Evolutionary conservation across 208 protist genomes (phyloP), one percentile per base, ranked within the genome.

Genomic region (Crithidia acanthocephali): DNA sequence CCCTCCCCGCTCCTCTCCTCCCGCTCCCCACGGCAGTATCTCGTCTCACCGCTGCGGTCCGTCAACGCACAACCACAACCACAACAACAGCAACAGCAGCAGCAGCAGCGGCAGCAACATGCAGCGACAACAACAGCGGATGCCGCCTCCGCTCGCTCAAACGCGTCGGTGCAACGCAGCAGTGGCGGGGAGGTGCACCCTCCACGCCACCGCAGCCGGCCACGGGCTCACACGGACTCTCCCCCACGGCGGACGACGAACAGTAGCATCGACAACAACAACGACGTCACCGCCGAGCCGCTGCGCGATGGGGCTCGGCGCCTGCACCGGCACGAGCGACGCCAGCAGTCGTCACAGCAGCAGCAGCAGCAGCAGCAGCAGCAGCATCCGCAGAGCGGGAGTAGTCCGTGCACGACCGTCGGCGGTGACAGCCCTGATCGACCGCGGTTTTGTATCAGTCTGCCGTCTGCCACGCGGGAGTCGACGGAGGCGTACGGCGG

Each of bases 1-100:
- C 58, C 58, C 1, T 63, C 58, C 6, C 58, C 58, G 32, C 58
- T 63, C 25, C 58, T 63, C 23, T 63, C 58, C 37, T 48, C 58
- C 25, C 58, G 58, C 23, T 63, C 58, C 11, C 58, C 58, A 10
- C 58, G 58, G n/a, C 58, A 63, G 25, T 35, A 32, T 23, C 13
- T 15, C 25, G 58, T 48, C n/a, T 63, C 40, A 3, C 58, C 58
- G 25, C 40, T 63, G 35, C 58, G 58, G 1, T 23, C 40, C 3
- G 40, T 30, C 40, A 40, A 6, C 4, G 25, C 13, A n/a, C n/a
- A n/a, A n/a, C n/a, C n/a, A n/a, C n/a, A n/a, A n/a, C n/a, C n/a
- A 5, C 35, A 40, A 25, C 16, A 27, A 6, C 16, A 40, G 53
- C 22, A 11, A 16, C 37, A 44, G 37, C 45, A 50, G 45, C 20